Base-by-base conservation (phyloP, 306 rosid species). In the Lablab purpureus region DNA sequence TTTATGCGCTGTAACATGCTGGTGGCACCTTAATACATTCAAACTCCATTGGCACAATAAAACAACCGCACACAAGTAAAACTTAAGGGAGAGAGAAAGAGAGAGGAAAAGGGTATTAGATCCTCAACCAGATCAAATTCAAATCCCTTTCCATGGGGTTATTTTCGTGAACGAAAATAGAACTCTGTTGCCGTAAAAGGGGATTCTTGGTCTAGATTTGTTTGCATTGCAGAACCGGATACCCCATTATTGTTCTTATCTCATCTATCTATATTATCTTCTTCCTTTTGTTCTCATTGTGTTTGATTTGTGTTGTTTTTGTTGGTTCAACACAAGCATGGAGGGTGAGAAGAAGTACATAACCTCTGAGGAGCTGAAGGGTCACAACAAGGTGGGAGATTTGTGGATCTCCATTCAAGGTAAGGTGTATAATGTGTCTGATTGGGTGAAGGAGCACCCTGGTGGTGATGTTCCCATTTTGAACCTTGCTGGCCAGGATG, bases 401-500 rank as follows among this genome's bases (percentile, higher is more conserved):
- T 81, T 91, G 4, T 91, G 96, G 96, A 87, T 91, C 78, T 91
- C 96, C 3, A 87, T 91, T 18, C 90, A 91, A 43, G 93, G 93
- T 0, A 85, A 87, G 77, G 79, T 87, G 7, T 89, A 91, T 82
- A 72, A 87, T 40, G 93, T 91, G 51, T 63, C 91, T 12, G 82
- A 82, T 36, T 91, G 96, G 93, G 73, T 77, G 3, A 66, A 85
- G 17, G 73, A 58, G 1, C 96, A 91, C 65, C 96, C 93, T n/a
- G 93, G 91, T 25, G 96, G 96, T 14, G 90, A 82, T 19, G 63
- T 67, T 4, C 87, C 89, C 0, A 6, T 91, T 2, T 34, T 84
- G 58, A 89, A 3, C 68, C 84, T 91, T 50, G 91, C 93, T 13
- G 96, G 93, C 17, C 90, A 89, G 34, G 93, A 91, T 67, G 93